Conservation (phyloP, 441 rosid species). For the Erodium moschatum region DNA sequence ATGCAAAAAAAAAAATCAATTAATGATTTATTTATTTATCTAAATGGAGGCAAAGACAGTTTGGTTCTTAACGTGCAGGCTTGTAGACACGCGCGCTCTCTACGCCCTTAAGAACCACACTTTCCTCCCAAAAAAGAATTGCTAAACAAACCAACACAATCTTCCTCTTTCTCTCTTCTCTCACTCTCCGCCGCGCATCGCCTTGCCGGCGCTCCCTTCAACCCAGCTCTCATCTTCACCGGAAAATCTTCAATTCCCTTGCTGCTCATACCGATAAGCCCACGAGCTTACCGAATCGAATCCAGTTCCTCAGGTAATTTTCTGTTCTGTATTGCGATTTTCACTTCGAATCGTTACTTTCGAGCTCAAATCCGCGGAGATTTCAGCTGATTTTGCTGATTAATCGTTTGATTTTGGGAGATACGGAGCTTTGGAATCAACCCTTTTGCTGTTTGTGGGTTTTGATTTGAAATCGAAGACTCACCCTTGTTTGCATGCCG, state of each 20-base stretch:
- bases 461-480: too few species aligned
- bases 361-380: not conserved
- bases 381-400: not conserved
- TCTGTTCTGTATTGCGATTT: not conserved
- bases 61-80: not conserved
- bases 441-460: not conserved
- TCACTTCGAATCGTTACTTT: not conserved
- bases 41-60: not conserved
- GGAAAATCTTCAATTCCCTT: not conserved
- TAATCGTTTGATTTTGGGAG: not conserved
- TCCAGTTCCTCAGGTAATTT: not conserved
- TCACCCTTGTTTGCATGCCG: not conserved
- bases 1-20: too few species aligned
- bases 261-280: not conserved
- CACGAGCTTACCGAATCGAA: not conserved
- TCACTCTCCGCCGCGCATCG: not conserved
- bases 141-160: not conserved
- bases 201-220: not conserved
- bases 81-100: not conserved
- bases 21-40: not conserved
- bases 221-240: not conserved
- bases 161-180: not conserved
- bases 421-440: not conserved
- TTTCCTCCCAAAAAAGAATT: not conserved
- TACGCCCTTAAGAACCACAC: constrained; percentile 4